phyloP scores from a whole-genome alignment of 192 early-diverging fungal species.

The Backusella tarrabulga region DNA sequence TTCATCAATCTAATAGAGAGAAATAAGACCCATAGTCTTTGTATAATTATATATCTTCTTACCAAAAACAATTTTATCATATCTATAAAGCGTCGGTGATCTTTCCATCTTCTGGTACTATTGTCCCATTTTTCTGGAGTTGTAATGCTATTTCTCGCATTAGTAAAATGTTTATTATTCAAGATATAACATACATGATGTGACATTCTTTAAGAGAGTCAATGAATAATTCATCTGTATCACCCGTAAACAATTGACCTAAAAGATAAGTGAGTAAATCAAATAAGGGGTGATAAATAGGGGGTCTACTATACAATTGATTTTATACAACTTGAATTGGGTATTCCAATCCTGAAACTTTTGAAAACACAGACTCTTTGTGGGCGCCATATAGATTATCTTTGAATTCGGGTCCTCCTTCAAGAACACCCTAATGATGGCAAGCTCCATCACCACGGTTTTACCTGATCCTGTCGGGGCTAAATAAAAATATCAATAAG shows the following conservation, averaged over 20 bases:
- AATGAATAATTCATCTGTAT: slow-evolving; percentile 47
- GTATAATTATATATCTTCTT: background rate
- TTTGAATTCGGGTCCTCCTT: slow-evolving; percentile 31
- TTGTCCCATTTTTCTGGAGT: slow-evolving; percentile 85
- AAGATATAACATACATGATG: slow-evolving; percentile 27
- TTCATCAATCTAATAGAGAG: slow-evolving; percentile 61
- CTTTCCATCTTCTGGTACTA: slow-evolving; percentile 59
- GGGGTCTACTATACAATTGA: slow-evolving; percentile 34
- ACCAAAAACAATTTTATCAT: slow-evolving; percentile 42
- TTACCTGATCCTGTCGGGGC: slow-evolving; percentile 76
- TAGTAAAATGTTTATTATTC: background rate
- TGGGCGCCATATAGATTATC: slow-evolving; percentile 72
- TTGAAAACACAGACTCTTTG: slow-evolving; percentile 66
- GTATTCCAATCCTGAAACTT: slow-evolving; percentile 56
- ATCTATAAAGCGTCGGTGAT: slow-evolving; percentile 30
- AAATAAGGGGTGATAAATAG: background rate
- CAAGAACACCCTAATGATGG: slow-evolving; percentile 30
- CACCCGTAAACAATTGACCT: slow-evolving; percentile 68
- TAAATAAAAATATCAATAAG: background rate
- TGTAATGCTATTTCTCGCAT: slow-evolving; percentile 44
- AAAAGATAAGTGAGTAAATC: background rate
- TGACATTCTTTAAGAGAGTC: slow-evolving; percentile 43
- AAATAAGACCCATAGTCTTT: background rate
- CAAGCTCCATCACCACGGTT: slow-evolving; percentile 64
- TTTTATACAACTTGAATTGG: slow-evolving; percentile 51